Base-by-base conservation (phyloP, 352 stramenopile species). In the Phytophthora brassicae region DNA sequence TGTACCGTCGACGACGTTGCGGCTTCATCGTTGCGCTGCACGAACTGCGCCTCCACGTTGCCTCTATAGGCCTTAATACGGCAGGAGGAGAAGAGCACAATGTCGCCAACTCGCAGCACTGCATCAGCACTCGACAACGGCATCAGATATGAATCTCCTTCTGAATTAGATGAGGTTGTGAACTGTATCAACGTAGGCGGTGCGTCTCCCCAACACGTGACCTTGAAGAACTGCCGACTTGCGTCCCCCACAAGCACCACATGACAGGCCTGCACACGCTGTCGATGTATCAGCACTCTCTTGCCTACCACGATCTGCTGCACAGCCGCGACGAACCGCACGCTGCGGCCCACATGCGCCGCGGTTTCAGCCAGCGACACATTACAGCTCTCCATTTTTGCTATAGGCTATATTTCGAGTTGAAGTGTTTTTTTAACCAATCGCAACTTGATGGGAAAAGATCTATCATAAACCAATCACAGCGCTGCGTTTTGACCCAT, bases 31-130 rank as follows among this genome's bases (percentile, higher is more conserved):
- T 63, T 68, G 14, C 56, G 44, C 47, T 52, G 17, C 16, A 72
- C 36, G 56, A 80, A 89, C 52, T 87, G 77, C 31, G 79, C 77
- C 50, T 86, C 79, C 14, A 86, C 64, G 49, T 81, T 78, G 42
- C 77, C 75, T 4, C 69, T 56, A 48, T 76, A 81, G 28, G 56
- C 33, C 47, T 82, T 85, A 31, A 90, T 58, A 6, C 54, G 35
- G 17, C 72, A 86, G n/a, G 33, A 51, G 6, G 72, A 73, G 54
- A 90, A 90, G 17, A 88, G 64, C 3, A 76, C 71, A 47, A 90
- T 87, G 54, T 89, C 77, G 8, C 77, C 75, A 2, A 83, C 71
- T 52, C 68, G 64, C 16, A 89, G 50, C 8, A 46, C 17, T 4
- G 65, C 60, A 31, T 88, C 73, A 3, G 53, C 26, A 42, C 11